Conservation (phyloP, 352 stramenopile species). For the Globisporangium parvum region DNA sequence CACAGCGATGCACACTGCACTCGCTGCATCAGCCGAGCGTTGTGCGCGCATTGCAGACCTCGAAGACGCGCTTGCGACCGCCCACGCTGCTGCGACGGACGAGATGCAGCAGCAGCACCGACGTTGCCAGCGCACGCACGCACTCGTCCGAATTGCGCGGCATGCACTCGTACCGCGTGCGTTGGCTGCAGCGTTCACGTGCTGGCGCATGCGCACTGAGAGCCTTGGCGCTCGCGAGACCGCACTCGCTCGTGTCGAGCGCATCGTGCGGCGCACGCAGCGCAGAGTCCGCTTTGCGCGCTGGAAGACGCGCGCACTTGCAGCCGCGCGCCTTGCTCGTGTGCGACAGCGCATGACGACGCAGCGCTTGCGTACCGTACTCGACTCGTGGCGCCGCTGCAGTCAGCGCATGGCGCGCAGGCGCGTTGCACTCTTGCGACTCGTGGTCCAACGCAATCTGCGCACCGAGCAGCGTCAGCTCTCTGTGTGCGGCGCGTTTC, state of each 20-base stretch:
- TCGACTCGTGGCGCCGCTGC: conserved; percentile 6
- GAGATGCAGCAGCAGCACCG: background rate
- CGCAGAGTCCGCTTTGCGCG: conserved; percentile 15
- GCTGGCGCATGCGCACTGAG: conserved; percentile 17
- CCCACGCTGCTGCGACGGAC: background rate
- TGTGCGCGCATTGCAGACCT: background rate
- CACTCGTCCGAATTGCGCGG: background rate
- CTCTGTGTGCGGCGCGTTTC: conserved; percentile 9
- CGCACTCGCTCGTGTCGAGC: conserved; percentile 12
- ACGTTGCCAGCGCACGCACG: background rate
- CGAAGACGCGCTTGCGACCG: background rate
- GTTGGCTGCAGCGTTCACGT: conserved; percentile 12
- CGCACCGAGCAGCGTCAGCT: background rate
- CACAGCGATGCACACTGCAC: background rate
- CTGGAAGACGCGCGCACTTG: conserved; percentile 19
- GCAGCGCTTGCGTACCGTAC: background rate
- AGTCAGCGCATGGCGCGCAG: background rate
- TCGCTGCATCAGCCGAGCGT: background rate
- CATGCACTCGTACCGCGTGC: background rate
- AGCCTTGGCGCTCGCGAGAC: conserved; percentile 3
- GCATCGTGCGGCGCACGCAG: conserved; percentile 14
- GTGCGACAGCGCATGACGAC: conserved; percentile 6
- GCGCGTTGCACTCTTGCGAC: conserved; percentile 4
- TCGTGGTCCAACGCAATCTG: background rate
- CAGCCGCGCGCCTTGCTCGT: background rate